Evolutionary conservation across 345 rosid species (phyloP).

Genomic region (Lumnitzera racemosa): DNA sequence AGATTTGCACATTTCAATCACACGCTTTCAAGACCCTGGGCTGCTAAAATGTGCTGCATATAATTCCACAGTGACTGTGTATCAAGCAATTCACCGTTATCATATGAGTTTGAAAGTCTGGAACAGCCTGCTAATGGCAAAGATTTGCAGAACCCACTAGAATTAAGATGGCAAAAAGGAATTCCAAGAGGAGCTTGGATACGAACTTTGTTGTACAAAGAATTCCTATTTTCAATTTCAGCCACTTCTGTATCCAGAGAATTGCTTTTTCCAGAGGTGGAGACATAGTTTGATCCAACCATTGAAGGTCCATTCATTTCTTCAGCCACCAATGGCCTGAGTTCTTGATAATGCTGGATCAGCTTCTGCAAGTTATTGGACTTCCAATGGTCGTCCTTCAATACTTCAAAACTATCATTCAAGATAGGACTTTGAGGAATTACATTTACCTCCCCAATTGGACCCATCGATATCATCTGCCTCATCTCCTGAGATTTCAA

Average conservation of each 20-base stretch:
- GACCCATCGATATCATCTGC: slow-evolving; percentile 11
- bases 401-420: slow-evolving; percentile 8
- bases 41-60: slow-evolving; percentile 31
- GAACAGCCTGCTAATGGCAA: slow-evolving; percentile 6
- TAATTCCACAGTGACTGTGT: slow-evolving; percentile 24
- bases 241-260: slow-evolving; percentile 14
- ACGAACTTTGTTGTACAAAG: slow-evolving; percentile 12
- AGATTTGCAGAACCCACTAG: slow-evolving; percentile 18
- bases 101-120: slow-evolving; percentile 15
- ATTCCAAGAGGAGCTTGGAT: slow-evolving; percentile 36
- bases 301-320: slow-evolving; percentile 8
- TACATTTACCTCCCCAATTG: slow-evolving; percentile 24
- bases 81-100: slow-evolving; percentile 29
- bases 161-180: slow-evolving; percentile 23
- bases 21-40: slow-evolving; percentile 36
- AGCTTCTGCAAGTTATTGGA: slow-evolving; percentile 18
- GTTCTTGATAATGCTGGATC: slow-evolving; percentile 33
- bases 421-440: slow-evolving; percentile 9
- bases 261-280: slow-evolving; percentile 14
- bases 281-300: slow-evolving; percentile 11
- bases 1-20: slow-evolving; percentile 34
- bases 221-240: slow-evolving; percentile 11
- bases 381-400: slow-evolving; percentile 15
- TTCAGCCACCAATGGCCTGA: slow-evolving; percentile 8
- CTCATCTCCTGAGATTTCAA: slow-evolving; percentile 6